Conservation (phyloP, 768 basidiomycete genomes). For the Mycena polygramma region DNA sequence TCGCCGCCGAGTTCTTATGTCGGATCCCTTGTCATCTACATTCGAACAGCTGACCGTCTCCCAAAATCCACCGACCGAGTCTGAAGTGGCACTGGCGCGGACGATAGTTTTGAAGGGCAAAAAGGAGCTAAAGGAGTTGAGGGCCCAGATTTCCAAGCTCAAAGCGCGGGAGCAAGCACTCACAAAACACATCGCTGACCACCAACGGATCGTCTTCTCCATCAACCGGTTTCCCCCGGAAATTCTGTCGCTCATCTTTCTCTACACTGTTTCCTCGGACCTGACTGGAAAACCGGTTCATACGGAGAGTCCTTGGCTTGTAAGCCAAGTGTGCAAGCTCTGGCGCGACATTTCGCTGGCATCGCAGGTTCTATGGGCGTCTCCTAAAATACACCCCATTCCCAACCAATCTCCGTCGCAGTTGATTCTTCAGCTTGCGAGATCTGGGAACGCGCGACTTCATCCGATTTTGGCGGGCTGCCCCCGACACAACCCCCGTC, state of each 20-base stretch:
- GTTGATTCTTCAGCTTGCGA: conserved; percentile 1
- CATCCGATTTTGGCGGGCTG: conserved; percentile 1
- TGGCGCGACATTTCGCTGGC: conserved; percentile 13
- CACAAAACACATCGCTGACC: neutral
- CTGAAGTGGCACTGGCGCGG: conserved; percentile 6
- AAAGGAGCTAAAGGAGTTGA: neutral
- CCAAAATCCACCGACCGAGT: neutral
- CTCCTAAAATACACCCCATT: neutral
- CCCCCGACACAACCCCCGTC: no score
- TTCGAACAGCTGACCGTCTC: neutral
- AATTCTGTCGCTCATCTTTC: conserved; percentile 6
- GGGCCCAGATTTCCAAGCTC: neutral
- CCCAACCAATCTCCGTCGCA: neutral
- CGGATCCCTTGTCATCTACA: neutral
- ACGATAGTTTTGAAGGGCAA: neutral
- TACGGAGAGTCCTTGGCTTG: conserved; percentile 4
- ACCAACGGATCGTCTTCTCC: conserved; percentile 12
- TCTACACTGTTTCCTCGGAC: neutral
- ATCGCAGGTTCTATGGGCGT: conserved; percentile 1
- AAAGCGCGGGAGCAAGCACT: neutral
- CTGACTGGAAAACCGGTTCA: neutral
- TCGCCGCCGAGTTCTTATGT: no score
- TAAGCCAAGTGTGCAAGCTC: conserved; percentile 15
- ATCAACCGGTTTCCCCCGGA: conserved; percentile 19
- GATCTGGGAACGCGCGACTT: conserved; percentile 8